Evolutionary conservation across 257 asterid genomes (phyloP), one percentile per base, ranked within the genome.

Genomic region (Plectranthus barbatus): DNA sequence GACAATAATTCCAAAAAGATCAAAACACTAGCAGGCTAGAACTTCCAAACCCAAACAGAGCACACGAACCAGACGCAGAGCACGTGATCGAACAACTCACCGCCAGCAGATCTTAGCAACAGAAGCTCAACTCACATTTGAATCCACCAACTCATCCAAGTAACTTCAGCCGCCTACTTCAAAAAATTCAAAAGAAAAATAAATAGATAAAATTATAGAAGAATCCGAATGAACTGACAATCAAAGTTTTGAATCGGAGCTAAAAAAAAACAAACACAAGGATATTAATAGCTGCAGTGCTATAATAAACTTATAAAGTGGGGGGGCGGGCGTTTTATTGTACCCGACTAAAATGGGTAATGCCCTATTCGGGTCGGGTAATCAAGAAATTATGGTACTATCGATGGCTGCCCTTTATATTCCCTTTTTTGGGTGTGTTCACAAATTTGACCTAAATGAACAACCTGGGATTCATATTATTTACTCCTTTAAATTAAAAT

Each of bases 31-130:
- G 36, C 29, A 33, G 18, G 40, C 34, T 37, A 33, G 20, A 67
- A 49, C 69, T 24, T 61, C 53, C 62, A 45, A 68, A 68, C 72
- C 72, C 47, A 56, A 44, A 19, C 64, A 49, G 68, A 64, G 29
- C 36, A 39, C 54, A 69, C 67, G 21, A 57, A 60, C 46, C 51
- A 34, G 47, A 46, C 68, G 69, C 46, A 45, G 46, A 49, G 54
- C 77, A 52, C 63, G 62, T 74, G 87, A 81, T 80, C 80, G 80
- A 74, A 56, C 74, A 83, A 72, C 54, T 68, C 68, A 82, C 86
- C 83, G 61, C 72, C 75, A 71, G 80, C 81, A 81, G 95, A 86
- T 86, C 91, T 80, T 63, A 77, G 79, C 74, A 74, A 53, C 69
- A 72, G 76, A 72, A 81, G 64, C 81, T 75, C 77, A 64, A 67